Base-by-base conservation (phyloP, 83 land plant species). In the Picea abies region DNA sequence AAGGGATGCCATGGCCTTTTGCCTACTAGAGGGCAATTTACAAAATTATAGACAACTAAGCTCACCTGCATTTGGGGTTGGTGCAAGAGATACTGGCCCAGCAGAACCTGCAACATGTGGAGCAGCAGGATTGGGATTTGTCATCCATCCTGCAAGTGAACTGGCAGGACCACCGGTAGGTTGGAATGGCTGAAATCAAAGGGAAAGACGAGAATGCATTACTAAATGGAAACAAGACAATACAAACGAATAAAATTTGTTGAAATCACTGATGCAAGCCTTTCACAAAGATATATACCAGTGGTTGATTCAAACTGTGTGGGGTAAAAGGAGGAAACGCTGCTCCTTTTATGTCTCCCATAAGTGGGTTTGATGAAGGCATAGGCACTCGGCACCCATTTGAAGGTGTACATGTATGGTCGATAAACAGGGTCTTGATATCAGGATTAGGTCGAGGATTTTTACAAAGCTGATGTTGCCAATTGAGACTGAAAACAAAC, bases 391-490 rank as follows among this genome's bases (percentile, higher is more conserved):
- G 95, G 23, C 95, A 94, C 82, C 98, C 99, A 88, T 94, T 96
- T 63, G 94, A 91, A 84, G 90, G 93, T 15, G 93, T 93, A 88
- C 99, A 96, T 17, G 91, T 80, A 80, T 96, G 99, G 82, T 96
- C 99, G 66, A 90, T 85, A 85, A 96, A 96, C 26, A 96, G 94
- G 32, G 99, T 95, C 79, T 96, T 96, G 11, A 96, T 96, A 81
- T 96, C 99, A 12, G 99, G 99, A 70, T 95, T 96, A 67, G 99
- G 93, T 79, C 96, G 89, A 32, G 99, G 99, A 80, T 93, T 96
- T 78, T 94, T 94, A 84, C 99, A 96, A 32, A 96, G 96, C 83
- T 96, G 99, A 84, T 96, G 99, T 84, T 96, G 99, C 99, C 99
- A 96, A 82, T 96, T 96, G 78, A 96, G 90, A 86, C 99, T 96